Conservation (phyloP, 2,329 filamentous ascomycete genomes). For the Beauveria brongniartii region DNA sequence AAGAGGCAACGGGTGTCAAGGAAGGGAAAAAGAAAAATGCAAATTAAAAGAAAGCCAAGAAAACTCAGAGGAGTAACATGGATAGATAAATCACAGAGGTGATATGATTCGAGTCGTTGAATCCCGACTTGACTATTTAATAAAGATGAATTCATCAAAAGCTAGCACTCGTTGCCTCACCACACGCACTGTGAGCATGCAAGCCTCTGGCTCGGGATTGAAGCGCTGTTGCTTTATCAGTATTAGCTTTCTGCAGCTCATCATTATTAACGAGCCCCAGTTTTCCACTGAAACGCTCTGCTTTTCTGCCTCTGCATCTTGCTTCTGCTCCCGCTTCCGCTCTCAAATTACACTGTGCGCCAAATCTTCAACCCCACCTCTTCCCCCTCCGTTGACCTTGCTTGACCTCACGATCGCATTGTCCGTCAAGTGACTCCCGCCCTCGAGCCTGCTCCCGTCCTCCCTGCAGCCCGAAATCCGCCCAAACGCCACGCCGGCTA, state of each 20-base stretch:
- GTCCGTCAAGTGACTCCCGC: neutral
- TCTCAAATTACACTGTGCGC: neutral
- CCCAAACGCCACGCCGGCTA: constrained; percentile 3
- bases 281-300: neutral
- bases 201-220: no score
- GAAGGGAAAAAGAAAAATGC: no score
- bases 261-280: neutral
- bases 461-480: neutral
- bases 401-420: neutral
- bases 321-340: neutral
- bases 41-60: no score
- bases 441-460: neutral
- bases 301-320: neutral
- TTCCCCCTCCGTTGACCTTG: neutral
- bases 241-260: neutral
- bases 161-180: neutral
- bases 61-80: no score
- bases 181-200: neutral
- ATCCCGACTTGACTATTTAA: no score
- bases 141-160: neutral
- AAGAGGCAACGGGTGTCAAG: no score
- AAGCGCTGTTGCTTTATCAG: no score
- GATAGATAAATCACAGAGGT: no score
- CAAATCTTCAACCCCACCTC: constrained; percentile 8
- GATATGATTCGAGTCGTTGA: no score